phyloP scores from a whole-genome alignment of 805 yeast species.

The Candida railenensis region DNA sequence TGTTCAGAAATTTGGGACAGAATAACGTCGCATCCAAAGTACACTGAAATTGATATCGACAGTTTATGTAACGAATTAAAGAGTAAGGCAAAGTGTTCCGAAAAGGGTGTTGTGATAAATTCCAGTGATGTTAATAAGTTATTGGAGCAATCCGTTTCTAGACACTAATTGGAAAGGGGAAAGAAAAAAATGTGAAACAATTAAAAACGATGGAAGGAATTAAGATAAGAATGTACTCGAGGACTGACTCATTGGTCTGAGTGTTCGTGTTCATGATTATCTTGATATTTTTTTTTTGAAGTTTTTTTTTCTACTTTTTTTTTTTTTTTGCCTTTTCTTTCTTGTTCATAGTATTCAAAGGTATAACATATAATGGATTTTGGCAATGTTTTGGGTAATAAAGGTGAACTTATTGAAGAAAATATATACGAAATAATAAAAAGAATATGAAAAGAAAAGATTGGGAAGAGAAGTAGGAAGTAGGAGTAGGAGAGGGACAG shows the following conservation, averaged over 20 bases:
- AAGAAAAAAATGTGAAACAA: neutral
- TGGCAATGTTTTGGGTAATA: no score
- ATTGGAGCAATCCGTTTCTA: constrained; percentile 28
- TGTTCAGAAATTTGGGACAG: constrained; percentile 98
- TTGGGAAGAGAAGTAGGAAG: no score
- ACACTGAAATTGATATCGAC: constrained; percentile 90
- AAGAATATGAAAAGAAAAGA: neutral
- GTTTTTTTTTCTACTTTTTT: neutral
- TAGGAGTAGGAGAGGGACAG: no score
- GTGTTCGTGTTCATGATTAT: no score
- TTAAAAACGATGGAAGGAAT: neutral
- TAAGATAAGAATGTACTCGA: no score
- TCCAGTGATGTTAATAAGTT: constrained; percentile 71
- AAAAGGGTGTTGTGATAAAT: constrained; percentile 84
- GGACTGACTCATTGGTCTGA: no score
- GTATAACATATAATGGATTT: no score
- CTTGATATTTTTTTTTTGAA: neutral
- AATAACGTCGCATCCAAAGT: constrained; percentile 89
- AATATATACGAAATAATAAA: neutral
- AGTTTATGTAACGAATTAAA: constrained; percentile 89
- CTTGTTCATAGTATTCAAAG: neutral
- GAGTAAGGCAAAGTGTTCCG: constrained; percentile 92
- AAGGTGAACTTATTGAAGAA: neutral
- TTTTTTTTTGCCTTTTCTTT: neutral
- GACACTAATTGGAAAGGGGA: neutral